These are phyloP conservation scores for Suillus plorans DNA, from an alignment of 768 basidiomycete species.

Conservation along the genomic window DNA sequence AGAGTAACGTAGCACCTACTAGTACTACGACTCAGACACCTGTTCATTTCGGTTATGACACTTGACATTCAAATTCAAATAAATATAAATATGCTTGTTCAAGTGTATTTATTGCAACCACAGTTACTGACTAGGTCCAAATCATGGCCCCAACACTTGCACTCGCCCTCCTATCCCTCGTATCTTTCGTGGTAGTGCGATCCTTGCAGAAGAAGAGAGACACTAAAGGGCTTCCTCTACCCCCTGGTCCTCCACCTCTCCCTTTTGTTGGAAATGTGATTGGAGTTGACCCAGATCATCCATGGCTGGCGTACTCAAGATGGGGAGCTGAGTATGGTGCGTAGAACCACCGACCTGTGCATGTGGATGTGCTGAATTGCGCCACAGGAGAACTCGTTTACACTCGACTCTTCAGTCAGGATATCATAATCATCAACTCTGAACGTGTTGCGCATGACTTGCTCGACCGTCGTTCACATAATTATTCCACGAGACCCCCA, in stretches of 20 bases:
- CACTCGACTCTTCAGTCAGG: slow-evolving; percentile 22
- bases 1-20: no score
- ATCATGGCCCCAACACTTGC: background rate
- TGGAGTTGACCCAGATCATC: slow-evolving; percentile 17
- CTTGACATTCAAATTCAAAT: no score
- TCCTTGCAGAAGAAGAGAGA: slow-evolving; percentile 14
- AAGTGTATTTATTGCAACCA: background rate
- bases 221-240: slow-evolving; percentile 12
- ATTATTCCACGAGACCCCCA: slow-evolving; percentile 25
- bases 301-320: slow-evolving; percentile 22
- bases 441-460: slow-evolving; percentile 26
- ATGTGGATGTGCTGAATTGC: background rate
- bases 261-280: slow-evolving; percentile 22
- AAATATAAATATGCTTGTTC: no score
- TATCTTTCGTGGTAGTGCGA: slow-evolving; percentile 11
- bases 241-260: slow-evolving; percentile 22
- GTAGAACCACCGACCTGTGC: background rate
- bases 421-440: slow-evolving; percentile 26
- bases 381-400: slow-evolving; percentile 23
- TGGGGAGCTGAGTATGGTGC: slow-evolving; percentile 22
- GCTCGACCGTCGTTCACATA: slow-evolving; percentile 20
- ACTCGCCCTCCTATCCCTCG: slow-evolving; percentile 7
- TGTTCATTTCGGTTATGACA: no score
- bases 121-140: background rate
- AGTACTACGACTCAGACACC: no score